Evolutionary conservation across 345 rosid genomes (phyloP), one percentile per base, ranked within the genome.

Genomic region (Nasturtium officinale): DNA sequence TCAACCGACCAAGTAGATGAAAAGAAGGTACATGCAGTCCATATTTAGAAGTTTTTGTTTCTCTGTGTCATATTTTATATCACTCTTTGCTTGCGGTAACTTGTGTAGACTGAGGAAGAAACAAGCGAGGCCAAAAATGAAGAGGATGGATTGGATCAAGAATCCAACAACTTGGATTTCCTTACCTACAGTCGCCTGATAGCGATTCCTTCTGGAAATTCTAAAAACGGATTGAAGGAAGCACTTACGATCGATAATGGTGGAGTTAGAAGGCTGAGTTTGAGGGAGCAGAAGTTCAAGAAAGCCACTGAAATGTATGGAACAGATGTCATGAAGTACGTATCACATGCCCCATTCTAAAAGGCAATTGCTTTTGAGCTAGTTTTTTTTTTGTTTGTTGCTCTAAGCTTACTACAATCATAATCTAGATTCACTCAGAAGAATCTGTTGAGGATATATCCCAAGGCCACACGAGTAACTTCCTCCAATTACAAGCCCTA

Each of bases 401-500:
- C 32, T 55, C 58, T 54, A 37, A 20, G 60, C 63, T 26, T 6
- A 67, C 26, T 35, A 46, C 18, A 38, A 17, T 37, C 30, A 20
- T 18, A 50, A 42, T 56, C 4, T 38, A 88, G 97, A 75, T 90
- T 90, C 65, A 90, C 92, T 21, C 92, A 85, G 78, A 85, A 72
- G 78, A 90, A 86, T 60, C 72, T 87, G 42, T 80, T 90, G 61
- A 81, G 97, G 80, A 84, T 90, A 67, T 90, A 84, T 67, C 97
- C 97, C 5, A 90, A 83, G 70, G 88, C 85, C 9, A 85, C 78
- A 43, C 82, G 97, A 62, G 74, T 90, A 62, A 67, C 74, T 45
- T 90, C 95, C 37, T 85, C 97, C 18, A 90, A 89, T 77, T 90
- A 85, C 77, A 88, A 85, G 43, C 95, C 97, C 1, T 69, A 85